A percentile compares a stretch with the other conserved stretches of the same genome.
These are phyloP conservation scores for Rutidosis leptorrhynchoides DNA, from an alignment of 129 eudicot species.

Conservation along the genomic window DNA sequence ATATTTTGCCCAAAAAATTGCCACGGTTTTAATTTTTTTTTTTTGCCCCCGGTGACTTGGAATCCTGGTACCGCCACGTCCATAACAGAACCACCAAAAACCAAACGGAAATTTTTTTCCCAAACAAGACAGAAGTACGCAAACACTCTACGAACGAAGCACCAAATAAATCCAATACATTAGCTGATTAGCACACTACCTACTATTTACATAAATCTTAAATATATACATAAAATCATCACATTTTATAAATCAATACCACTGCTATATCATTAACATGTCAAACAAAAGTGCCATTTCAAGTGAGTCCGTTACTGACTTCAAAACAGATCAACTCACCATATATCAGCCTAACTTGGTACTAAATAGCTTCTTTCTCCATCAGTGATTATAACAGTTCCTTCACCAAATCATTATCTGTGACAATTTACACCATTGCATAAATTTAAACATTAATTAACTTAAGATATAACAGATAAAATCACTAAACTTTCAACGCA, in stretches of 20 bases:
- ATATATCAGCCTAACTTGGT: no score
- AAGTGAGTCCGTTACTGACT: neutral
- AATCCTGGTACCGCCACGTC: neutral
- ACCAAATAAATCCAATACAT: conserved; percentile 1
- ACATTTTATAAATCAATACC: neutral
- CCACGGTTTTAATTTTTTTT: no score
- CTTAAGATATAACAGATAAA: neutral
- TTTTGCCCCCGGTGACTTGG: no score
- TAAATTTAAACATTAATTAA: neutral
- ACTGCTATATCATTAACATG: neutral
- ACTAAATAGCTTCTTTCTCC: no score
- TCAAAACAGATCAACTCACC: neutral
- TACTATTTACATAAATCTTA: neutral
- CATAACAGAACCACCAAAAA: neutral
- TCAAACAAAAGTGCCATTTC: no score
- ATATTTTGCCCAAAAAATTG: no score
- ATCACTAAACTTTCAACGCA: neutral
- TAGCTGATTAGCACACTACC: neutral
- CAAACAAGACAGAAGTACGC: neutral
- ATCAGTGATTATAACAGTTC: no score
- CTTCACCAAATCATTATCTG: conserved; percentile 17
- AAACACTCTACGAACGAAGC: neutral
- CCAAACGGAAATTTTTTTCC: neutral
- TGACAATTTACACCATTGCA: conserved; percentile 7
- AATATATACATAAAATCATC: neutral